Evolutionary conservation across 2,329 filamentous ascomycete genomes (phyloP).

Genomic region (Tolypocladium endophyticum): DNA sequence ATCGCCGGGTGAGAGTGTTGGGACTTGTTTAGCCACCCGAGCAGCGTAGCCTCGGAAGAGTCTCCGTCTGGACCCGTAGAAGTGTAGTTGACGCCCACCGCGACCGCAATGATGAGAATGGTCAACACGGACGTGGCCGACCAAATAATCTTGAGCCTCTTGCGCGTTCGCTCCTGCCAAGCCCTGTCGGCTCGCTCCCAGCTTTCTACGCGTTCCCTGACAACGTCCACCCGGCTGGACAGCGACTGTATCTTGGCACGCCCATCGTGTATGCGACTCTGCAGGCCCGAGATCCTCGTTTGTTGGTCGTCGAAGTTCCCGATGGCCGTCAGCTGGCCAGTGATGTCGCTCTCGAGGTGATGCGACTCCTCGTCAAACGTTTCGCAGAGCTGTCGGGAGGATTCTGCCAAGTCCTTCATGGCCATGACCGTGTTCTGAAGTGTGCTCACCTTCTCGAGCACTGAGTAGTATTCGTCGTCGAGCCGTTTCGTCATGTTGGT

Average conservation of each 20-base stretch:
- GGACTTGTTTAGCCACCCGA: slow-evolving; percentile 3
- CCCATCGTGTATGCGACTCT: slow-evolving; percentile 49
- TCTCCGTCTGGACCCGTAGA: background rate
- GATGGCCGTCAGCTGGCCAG: slow-evolving; percentile 48
- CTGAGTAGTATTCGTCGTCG: slow-evolving; percentile 64
- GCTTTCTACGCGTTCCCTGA: slow-evolving; percentile 52
- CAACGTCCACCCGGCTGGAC: slow-evolving; percentile 52
- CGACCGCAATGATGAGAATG: slow-evolving; percentile 36
- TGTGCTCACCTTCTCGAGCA: slow-evolving; percentile 56
- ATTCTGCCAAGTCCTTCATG: slow-evolving; percentile 55
- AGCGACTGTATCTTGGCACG: slow-evolving; percentile 49
- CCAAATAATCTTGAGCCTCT: slow-evolving; percentile 53
- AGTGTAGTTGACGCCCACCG: slow-evolving; percentile 19
- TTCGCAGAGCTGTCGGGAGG: slow-evolving; percentile 46
- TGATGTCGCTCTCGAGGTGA: slow-evolving; percentile 49
- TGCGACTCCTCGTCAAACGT: slow-evolving; percentile 50
- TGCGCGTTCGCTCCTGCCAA: slow-evolving; percentile 58
- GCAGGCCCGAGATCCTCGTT: slow-evolving; percentile 48
- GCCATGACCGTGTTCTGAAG: slow-evolving; percentile 54
- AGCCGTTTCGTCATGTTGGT: slow-evolving; percentile 53
- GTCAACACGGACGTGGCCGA: slow-evolving; percentile 39
- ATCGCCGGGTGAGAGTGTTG: slow-evolving; percentile 6
- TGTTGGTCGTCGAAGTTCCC: slow-evolving; percentile 56
- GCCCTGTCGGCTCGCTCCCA: slow-evolving; percentile 58
- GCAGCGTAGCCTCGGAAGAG: background rate